Evolutionary conservation across 2,329 filamentous ascomycete genomes (phyloP).

Genomic region (Catunica adiposa): DNA sequence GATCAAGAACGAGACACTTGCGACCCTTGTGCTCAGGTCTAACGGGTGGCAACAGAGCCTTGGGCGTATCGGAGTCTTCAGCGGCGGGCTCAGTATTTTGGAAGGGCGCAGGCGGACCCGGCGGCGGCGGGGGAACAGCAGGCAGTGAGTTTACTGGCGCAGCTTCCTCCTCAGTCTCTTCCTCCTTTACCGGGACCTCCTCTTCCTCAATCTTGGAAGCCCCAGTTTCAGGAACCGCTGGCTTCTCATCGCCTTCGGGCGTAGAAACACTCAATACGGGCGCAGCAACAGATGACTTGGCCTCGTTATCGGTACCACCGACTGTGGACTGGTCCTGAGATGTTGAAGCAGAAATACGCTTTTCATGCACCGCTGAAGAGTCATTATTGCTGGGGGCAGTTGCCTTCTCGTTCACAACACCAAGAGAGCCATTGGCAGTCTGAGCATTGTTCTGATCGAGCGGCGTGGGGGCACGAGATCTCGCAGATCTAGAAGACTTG

Average conservation of each 20-base stretch:
- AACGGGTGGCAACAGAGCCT: conserved; percentile 67
- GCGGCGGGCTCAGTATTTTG: conserved; percentile 2
- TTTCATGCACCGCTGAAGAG: conserved; percentile 25
- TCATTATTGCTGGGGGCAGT: conserved; percentile 20
- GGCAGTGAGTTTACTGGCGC: conserved; percentile 15
- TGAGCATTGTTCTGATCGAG: conserved; percentile 28
- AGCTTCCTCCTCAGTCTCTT: conserved; percentile 18
- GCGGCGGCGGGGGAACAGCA: conserved; percentile 24
- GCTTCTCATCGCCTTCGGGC: conserved; percentile 26
- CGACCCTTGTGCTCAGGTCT: conserved; percentile 64
- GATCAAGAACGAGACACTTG: conserved; percentile 87
- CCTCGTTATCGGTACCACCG: conserved; percentile 27
- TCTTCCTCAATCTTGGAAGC: conserved; percentile 50
- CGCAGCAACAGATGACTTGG: conserved; percentile 26
- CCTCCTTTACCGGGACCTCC: conserved; percentile 25
- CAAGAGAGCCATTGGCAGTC: conserved; percentile 22
- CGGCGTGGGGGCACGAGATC: conserved; percentile 30
- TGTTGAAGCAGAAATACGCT: conserved; percentile 30
- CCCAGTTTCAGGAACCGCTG: conserved; percentile 36
- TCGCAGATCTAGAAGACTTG: conserved; percentile 23
- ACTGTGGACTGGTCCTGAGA: conserved; percentile 30
- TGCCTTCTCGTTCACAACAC: conserved; percentile 31
- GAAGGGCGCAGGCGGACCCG: conserved; percentile 20
- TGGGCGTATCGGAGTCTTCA: conserved; percentile 22
- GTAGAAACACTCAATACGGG: conserved; percentile 20